Base-by-base conservation (phyloP, 164 flowering plant genomes). In the Vitis riparia region DNA sequence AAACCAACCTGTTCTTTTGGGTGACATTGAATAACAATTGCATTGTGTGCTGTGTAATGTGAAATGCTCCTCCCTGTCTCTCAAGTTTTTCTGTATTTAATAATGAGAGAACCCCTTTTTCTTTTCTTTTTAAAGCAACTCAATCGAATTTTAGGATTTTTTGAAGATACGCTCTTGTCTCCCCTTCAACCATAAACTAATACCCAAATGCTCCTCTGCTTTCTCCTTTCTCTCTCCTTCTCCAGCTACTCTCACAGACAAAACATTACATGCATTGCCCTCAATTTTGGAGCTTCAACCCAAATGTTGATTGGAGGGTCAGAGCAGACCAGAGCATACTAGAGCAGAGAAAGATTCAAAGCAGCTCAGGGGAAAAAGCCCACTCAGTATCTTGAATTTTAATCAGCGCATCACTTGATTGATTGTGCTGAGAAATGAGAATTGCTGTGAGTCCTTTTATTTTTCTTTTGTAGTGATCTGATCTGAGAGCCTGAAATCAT, bases 111-210 rank as follows among this genome's bases (percentile, higher is more conserved):
- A 71, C 62, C 69, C 64, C 76, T 64, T 73, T 37, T 64, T 53
- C 73, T 67, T 65, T 78, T 63, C 77, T 77, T 82, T 86, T 67
- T 77, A 87, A 85, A 85, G 82, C 78, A 83, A 76, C 79, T 85
- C 85, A 88, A 87, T 87, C 92, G 90, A 90, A 90, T 88, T 89
- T 83, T 72, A 80, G 79, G 97, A 85, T 86, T 84, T 91, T 71
- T 77, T 72, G 68, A 57, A 85, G 97, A 91, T 86, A 89, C 87
- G 92, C 86, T 75, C n/a, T 74, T 83, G 85, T 85, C 90, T 77
- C 81, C 81, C 71, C 52, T 67, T 48, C 9, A 63, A 69, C 71
- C 73, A 37, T 68, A n/a, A 47, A 16, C 64, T 71, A 72, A 76
- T 73, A 68, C 62, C 69, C 49, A 29, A 37, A 37, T 37, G 44